These are phyloP conservation scores for Leccinellum luteum DNA, from an alignment of 768 basidiomycete species.

Conservation along the genomic window DNA sequence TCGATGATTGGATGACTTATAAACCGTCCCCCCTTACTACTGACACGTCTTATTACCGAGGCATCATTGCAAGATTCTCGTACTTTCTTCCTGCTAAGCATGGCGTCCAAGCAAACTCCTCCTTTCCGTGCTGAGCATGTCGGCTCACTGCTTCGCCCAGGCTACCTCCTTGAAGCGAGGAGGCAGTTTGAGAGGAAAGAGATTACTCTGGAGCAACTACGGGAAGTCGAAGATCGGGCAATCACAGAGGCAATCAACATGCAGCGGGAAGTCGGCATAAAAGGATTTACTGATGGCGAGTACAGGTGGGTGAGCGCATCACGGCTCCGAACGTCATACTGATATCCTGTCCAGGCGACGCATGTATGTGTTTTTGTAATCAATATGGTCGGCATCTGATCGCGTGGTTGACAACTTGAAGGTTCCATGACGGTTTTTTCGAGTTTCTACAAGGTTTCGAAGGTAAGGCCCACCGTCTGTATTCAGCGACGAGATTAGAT, in stretches of 20 bases:
- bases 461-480: background rate
- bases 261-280: conserved; percentile 41
- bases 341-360: background rate
- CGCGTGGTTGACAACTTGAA: background rate
- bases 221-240: conserved; percentile 37
- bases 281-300: conserved; percentile 44
- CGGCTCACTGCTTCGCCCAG: conserved; percentile 44
- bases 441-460: background rate
- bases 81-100: background rate
- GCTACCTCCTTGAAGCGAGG: conserved; percentile 37
- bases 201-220: conserved; percentile 34
- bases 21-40: background rate
- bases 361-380: background rate
- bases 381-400: background rate
- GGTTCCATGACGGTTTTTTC: background rate
- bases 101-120: conserved; percentile 28
- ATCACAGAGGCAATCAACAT: conserved; percentile 36
- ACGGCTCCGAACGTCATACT: background rate
- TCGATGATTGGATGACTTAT: background rate
- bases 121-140: conserved; percentile 49
- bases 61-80: background rate
- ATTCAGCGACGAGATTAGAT: background rate
- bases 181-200: conserved; percentile 34
- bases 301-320: conserved; percentile 29
- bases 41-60: background rate